These are phyloP conservation scores for Vanderwaltozyma polyspora DNA, from an alignment of 805 yeast species.

Conservation along the genomic window DNA sequence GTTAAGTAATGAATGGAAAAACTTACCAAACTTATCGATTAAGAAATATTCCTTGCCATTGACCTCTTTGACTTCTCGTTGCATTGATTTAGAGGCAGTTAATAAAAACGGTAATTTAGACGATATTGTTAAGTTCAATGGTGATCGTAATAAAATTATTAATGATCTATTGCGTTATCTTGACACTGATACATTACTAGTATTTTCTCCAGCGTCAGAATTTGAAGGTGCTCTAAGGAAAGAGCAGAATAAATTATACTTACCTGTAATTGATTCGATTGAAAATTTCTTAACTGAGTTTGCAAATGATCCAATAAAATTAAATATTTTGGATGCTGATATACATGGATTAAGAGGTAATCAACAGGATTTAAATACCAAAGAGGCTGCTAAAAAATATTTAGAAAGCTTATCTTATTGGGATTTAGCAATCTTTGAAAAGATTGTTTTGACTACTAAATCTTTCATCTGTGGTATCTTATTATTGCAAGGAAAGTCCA, in stretches of 20 bases:
- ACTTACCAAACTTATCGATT: constrained; percentile 52
- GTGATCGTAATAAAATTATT: constrained; percentile 41
- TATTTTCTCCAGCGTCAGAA: constrained; percentile 70
- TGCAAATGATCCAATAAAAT: constrained; percentile 24
- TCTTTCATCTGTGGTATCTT: constrained; percentile 76
- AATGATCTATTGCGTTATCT: constrained; percentile 62
- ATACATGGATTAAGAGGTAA: constrained; percentile 73
- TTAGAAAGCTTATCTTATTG: constrained; percentile 51
- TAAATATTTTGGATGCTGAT: constrained; percentile 70
- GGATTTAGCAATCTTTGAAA: constrained; percentile 82
- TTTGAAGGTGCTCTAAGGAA: constrained; percentile 72
- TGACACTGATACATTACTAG: constrained; percentile 88
- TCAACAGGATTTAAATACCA: constrained; percentile 50
- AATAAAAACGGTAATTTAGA: constrained; percentile 33
- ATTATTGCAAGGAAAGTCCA: constrained; percentile 39
- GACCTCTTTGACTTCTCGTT: constrained; percentile 78
- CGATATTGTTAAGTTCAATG: constrained; percentile 50
- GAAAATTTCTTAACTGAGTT: constrained; percentile 42
- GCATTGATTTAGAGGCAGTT: constrained; percentile 56
- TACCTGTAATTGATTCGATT: constrained; percentile 60
- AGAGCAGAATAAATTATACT: constrained; percentile 68
- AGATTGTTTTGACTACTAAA: constrained; percentile 76
- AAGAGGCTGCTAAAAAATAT: constrained; percentile 53
- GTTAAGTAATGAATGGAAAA: constrained; percentile 81
- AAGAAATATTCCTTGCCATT: constrained; percentile 51